phyloP scores from a whole-genome alignment of 2,329 filamentous ascomycete genomes.

The Penicillium sp. region DNA sequence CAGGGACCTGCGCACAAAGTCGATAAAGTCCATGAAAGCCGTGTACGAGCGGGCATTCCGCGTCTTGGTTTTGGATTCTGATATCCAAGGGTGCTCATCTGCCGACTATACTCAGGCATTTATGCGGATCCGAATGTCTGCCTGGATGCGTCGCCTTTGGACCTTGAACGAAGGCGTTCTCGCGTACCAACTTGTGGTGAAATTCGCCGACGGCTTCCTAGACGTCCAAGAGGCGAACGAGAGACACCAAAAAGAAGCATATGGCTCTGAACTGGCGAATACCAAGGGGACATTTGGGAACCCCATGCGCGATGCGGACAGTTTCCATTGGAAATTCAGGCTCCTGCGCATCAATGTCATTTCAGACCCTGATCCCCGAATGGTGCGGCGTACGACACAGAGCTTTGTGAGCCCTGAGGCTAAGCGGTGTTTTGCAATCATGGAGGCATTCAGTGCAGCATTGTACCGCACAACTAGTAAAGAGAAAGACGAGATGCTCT shows the following conservation, averaged over 20 bases:
- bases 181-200: slow-evolving; percentile 8
- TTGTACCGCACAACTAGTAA: slow-evolving; percentile 14
- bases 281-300: neutral
- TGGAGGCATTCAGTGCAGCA: slow-evolving; percentile 15
- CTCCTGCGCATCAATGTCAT: slow-evolving; percentile 8
- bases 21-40: slow-evolving; percentile 13
- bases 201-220: slow-evolving; percentile 9
- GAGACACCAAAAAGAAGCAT: neutral
- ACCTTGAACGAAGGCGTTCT: slow-evolving; percentile 14
- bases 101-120: slow-evolving; percentile 10
- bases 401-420: neutral
- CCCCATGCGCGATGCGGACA: slow-evolving; percentile 9
- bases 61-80: slow-evolving; percentile 10
- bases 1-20: slow-evolving; percentile 3
- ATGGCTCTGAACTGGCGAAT: neutral
- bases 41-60: slow-evolving; percentile 13
- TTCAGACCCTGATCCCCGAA: slow-evolving; percentile 8
- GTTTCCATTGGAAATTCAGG: slow-evolving; percentile 15
- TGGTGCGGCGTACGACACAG: neutral
- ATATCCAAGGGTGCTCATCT: slow-evolving; percentile 4
- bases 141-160: slow-evolving; percentile 18
- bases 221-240: slow-evolving; percentile 1
- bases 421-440: slow-evolving; percentile 7
- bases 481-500: slow-evolving; percentile 14
- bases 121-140: slow-evolving; percentile 12